Evolutionary conservation across 2,329 filamentous ascomycete genomes (phyloP).

Genomic region (Amylocarpus encephaloides): DNA sequence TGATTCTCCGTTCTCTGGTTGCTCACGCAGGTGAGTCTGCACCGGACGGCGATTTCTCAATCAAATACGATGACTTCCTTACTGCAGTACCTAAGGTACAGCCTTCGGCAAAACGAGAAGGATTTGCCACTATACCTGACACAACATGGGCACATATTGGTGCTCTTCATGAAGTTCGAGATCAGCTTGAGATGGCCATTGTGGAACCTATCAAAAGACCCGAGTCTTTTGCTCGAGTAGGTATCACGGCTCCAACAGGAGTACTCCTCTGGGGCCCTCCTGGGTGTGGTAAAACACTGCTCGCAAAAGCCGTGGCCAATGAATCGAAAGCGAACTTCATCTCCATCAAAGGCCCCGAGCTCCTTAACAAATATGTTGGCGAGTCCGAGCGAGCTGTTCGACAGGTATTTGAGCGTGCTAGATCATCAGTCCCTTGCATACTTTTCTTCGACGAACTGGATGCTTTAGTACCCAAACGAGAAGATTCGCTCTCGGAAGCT

Average conservation of each 20-base stretch:
- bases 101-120: conserved; percentile 81
- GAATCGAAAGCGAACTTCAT: conserved; percentile 97
- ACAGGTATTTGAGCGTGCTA: conserved; percentile 83
- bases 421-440: conserved; percentile 82
- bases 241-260: conserved; percentile 75
- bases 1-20: conserved; percentile 45
- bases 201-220: conserved; percentile 84
- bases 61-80: conserved; percentile 65
- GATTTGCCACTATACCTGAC: conserved; percentile 88
- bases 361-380: conserved; percentile 96
- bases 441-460: conserved; percentile 98
- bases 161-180: conserved; percentile 70
- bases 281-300: conserved; percentile 91
- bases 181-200: conserved; percentile 77
- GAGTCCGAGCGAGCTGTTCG: conserved; percentile 91
- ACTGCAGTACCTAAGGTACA: conserved; percentile 68
- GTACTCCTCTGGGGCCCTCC: conserved; percentile 95
- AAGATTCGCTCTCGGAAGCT: conserved; percentile 72
- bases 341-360: conserved; percentile 90
- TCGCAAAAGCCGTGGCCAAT: conserved; percentile 94
- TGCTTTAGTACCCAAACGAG: conserved; percentile 79
- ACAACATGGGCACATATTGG: conserved; percentile 93
- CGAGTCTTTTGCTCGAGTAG: conserved; percentile 66
- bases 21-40: conserved; percentile 45
- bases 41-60: conserved; percentile 48